Conservation (phyloP, 805 yeast genomes). For the Starmerella bombi region DNA sequence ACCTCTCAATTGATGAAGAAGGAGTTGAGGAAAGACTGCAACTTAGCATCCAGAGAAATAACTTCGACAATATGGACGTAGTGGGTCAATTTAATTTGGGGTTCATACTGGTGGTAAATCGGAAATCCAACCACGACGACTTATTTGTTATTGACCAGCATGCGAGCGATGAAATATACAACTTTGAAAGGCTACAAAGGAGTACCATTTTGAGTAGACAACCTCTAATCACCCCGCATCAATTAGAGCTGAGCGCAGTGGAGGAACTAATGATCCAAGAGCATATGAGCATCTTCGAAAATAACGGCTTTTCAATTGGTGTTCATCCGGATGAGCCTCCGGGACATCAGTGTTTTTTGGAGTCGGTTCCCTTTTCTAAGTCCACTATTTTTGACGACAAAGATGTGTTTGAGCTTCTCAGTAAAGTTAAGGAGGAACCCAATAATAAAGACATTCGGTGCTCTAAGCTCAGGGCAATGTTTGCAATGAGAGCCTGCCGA, state of each 20-base stretch:
- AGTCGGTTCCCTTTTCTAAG: constrained; percentile 63
- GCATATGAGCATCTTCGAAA: constrained; percentile 41
- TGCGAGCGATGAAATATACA: constrained; percentile 91
- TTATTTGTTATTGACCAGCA: constrained; percentile 90
- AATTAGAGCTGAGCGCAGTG: constrained; percentile 52
- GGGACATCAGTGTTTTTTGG: constrained; percentile 43
- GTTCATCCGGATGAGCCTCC: constrained; percentile 40
- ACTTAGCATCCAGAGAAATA: constrained; percentile 51
- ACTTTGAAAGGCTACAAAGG: constrained; percentile 59
- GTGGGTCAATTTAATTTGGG: constrained; percentile 96
- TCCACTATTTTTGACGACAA: constrained; percentile 45
- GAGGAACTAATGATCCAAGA: constrained; percentile 67
- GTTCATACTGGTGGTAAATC: constrained; percentile 60
- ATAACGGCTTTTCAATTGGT: constrained; percentile 63
- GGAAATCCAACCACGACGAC: constrained; percentile 32
- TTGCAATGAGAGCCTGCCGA: constrained; percentile 93
- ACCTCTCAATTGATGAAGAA: constrained; percentile 31
- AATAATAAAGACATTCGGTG: constrained; percentile 40
- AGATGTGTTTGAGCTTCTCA: constrained; percentile 69
- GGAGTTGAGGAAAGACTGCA: constrained; percentile 49
- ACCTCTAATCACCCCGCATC: constrained; percentile 47
- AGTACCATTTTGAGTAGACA: constrained; percentile 52
- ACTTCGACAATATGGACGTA: constrained; percentile 60
- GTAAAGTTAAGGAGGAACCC: constrained; percentile 46
- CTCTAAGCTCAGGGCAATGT: constrained; percentile 65